A percentile compares a stretch with the other conserved stretches of the same genome.
Conservation (phyloP, 164 flowering plant genomes). For the Tinospora cordifolia region DNA sequence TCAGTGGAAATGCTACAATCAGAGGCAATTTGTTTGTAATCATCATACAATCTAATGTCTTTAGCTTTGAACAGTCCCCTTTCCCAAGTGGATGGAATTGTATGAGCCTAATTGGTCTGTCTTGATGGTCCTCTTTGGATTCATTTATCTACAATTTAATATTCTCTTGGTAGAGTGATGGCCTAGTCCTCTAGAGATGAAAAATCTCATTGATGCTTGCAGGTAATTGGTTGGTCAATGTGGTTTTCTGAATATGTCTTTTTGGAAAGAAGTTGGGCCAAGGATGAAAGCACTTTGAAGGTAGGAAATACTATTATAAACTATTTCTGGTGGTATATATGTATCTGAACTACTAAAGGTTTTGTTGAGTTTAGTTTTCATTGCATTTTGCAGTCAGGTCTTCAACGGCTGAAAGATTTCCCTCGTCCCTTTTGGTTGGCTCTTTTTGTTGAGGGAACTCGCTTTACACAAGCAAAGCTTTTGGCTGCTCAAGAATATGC, state of each 20-base stretch:
- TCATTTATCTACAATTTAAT: not conserved
- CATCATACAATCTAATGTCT: too few relatives aligned
- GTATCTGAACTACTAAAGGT: not conserved
- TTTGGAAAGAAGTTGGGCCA: constrained; percentile 92
- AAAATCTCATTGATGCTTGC: constrained; percentile 13
- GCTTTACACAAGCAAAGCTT: constrained; percentile 86
- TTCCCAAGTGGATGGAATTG: too few relatives aligned
- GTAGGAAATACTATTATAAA: constrained; percentile 21
- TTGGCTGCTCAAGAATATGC: constrained; percentile 97
- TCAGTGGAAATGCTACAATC: too few relatives aligned
- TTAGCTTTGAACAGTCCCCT: too few relatives aligned
- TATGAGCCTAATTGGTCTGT: too few relatives aligned
- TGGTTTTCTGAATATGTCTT: constrained; percentile 95
- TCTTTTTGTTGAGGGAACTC: constrained; percentile 97
- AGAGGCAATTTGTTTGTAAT: too few relatives aligned
- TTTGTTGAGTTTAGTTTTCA: constrained; percentile 12
- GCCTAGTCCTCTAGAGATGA: not conserved
- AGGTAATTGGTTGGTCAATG: constrained; percentile 99
- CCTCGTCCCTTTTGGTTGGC: constrained; percentile 95
- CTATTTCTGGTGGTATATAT: not conserved
- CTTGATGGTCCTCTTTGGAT: too few relatives aligned
- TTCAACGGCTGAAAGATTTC: constrained; percentile 63
- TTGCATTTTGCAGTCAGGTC: constrained; percentile 57
- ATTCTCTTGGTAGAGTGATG: not conserved
- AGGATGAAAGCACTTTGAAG: constrained; percentile 86